Conservation (phyloP, 148 eudicot genomes). For the Vaccinium vitisidaea region DNA sequence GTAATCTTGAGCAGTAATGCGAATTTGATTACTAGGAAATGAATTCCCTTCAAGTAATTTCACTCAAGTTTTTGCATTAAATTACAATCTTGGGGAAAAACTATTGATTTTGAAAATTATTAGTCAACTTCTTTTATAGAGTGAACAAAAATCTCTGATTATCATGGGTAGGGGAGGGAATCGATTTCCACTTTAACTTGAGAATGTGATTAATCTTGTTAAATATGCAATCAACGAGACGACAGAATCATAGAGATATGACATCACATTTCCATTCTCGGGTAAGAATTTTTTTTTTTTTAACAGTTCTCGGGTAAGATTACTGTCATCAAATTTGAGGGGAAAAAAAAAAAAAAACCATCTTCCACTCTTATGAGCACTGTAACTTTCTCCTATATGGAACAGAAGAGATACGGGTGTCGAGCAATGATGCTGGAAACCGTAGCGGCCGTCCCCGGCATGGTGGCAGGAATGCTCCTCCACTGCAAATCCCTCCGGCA, state of each 20-base stretch:
- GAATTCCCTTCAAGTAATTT: not conserved
- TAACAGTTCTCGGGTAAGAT: not conserved
- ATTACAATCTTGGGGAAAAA: too few species aligned
- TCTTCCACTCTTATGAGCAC: not conserved
- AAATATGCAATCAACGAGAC: not conserved
- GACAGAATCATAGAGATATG: not conserved
- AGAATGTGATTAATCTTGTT: too few species aligned
- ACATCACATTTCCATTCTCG: not conserved
- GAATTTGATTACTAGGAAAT: not conserved
- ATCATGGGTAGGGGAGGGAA: too few species aligned
- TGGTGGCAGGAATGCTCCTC: constrained; percentile 90
- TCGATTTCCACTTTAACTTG: too few species aligned
- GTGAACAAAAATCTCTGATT: too few species aligned
- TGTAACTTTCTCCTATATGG: not conserved
- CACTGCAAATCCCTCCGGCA: constrained; percentile 76
- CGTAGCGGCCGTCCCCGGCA: constrained; percentile 89
- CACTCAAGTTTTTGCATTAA: not conserved
- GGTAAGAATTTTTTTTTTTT: too few species aligned
- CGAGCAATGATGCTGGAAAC: constrained; percentile 96
- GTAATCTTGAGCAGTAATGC: not conserved
- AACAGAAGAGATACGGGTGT: constrained; percentile 78
- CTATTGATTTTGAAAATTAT: too few species aligned
- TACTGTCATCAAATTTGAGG: too few species aligned
- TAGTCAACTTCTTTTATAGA: too few species aligned
- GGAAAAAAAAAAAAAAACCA: too few species aligned